Evolutionary conservation across 768 basidiomycete genomes (phyloP).

Genomic region (Panaeolus cyanescens): DNA sequence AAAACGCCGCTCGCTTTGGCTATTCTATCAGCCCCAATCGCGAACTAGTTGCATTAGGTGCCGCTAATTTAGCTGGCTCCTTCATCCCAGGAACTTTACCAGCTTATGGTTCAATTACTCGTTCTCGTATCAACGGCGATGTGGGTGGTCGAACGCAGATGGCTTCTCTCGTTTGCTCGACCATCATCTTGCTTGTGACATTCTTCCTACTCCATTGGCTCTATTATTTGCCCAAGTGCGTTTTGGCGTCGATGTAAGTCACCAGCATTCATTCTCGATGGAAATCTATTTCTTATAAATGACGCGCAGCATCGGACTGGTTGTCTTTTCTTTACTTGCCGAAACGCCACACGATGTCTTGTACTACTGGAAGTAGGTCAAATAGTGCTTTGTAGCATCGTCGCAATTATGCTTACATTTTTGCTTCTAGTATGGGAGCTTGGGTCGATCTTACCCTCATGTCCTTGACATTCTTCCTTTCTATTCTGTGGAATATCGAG

Average conservation of each 20-base stretch:
- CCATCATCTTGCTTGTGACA: slow-evolving; percentile 76
- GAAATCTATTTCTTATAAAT: background rate
- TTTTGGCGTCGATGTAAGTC: slow-evolving; percentile 83
- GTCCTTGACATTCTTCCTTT: slow-evolving; percentile 84
- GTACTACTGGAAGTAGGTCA: slow-evolving; percentile 78
- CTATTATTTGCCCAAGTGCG: slow-evolving; percentile 87
- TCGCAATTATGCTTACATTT: background rate
- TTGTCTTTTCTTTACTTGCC: slow-evolving; percentile 80
- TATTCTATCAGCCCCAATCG: slow-evolving; percentile 93
- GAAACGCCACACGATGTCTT: slow-evolving; percentile 87
- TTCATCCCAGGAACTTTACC: slow-evolving; percentile 90
- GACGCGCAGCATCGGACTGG: slow-evolving; percentile 69
- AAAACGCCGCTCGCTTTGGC: slow-evolving; percentile 82
- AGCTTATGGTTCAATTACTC: slow-evolving; percentile 91
- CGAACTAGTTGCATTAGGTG: slow-evolving; percentile 91
- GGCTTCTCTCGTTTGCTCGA: slow-evolving; percentile 78
- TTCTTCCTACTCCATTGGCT: slow-evolving; percentile 89
- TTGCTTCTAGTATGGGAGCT: slow-evolving; percentile 69
- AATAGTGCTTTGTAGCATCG: background rate
- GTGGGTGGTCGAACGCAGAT: slow-evolving; percentile 90
- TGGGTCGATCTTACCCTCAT: slow-evolving; percentile 90
- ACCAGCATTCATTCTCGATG: background rate
- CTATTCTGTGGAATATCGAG: slow-evolving; percentile 90
- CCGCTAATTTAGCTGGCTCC: slow-evolving; percentile 75
- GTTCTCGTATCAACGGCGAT: slow-evolving; percentile 88